Evolutionary conservation across 208 protist species (phyloP).

Genomic region (Phytomonas sp.): DNA sequence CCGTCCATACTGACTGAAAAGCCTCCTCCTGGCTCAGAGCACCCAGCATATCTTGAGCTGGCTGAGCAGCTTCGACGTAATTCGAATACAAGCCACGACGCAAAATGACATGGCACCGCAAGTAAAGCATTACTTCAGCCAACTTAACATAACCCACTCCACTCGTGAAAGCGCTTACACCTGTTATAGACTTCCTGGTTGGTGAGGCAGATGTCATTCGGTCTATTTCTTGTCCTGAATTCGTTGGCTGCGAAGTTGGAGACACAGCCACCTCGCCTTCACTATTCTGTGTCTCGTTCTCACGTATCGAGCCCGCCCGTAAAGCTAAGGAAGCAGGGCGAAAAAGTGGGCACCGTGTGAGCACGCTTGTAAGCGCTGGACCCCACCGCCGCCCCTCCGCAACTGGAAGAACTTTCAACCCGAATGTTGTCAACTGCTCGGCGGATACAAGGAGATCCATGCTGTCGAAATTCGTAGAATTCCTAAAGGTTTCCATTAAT

Average conservation of each 20-base stretch:
- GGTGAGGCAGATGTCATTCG: conserved; percentile 5
- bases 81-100: conserved; percentile 29
- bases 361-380: conserved; percentile 20
- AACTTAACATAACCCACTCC: conserved; percentile 5
- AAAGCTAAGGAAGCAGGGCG: conserved; percentile 10
- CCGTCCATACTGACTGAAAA: not conserved
- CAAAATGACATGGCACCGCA: conserved; percentile 29
- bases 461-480: not conserved
- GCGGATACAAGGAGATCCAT: not conserved
- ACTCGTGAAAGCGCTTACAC: conserved; percentile 20
- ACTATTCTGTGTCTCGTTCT: not conserved
- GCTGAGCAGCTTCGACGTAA: not conserved
- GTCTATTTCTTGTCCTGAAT: conserved; percentile 4
- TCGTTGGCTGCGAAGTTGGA: not conserved
- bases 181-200: not conserved
- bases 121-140: conserved; percentile 25
- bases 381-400: conserved; percentile 26
- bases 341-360: conserved; percentile 27
- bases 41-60: not conserved
- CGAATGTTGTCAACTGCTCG: conserved; percentile 22
- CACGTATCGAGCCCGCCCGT: not conserved
- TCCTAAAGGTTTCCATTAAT: conserved; percentile 10
- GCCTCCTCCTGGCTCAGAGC: not conserved
- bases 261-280: not conserved
- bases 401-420: conserved; percentile 21